phyloP scores from a whole-genome alignment of 495 filamentous ascomycete genomes.

The Talaromyces ruber region DNA sequence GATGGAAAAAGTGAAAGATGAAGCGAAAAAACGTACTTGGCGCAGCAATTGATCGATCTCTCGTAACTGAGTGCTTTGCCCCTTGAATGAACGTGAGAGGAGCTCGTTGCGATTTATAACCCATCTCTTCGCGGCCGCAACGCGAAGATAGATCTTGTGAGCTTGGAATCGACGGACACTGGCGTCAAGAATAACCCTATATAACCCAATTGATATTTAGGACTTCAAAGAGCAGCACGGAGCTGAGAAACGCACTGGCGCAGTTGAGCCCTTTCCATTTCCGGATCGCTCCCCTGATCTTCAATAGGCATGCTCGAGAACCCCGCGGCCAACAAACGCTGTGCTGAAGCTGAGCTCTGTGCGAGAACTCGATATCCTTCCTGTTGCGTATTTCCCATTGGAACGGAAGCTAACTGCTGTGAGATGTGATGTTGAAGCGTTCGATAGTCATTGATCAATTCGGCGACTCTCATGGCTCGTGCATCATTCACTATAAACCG shows the following conservation, averaged over 20 bases:
- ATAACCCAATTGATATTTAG: neutral
- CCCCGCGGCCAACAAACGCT: conserved; percentile 63
- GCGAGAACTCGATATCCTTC: conserved; percentile 70
- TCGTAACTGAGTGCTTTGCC: conserved; percentile 50
- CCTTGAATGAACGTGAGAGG: conserved; percentile 40
- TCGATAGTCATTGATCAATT: conserved; percentile 79
- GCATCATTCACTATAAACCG: conserved; percentile 65
- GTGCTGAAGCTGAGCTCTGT: conserved; percentile 66
- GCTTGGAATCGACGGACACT: conserved; percentile 73
- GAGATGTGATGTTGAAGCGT: conserved; percentile 74
- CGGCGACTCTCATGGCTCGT: conserved; percentile 70
- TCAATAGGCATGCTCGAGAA: conserved; percentile 47
- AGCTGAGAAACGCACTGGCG: conserved; percentile 23
- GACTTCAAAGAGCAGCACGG: neutral
- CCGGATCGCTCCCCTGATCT: conserved; percentile 48
- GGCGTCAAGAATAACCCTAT: conserved; percentile 69
- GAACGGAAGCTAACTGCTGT: conserved; percentile 49
- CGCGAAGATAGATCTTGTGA: conserved; percentile 76
- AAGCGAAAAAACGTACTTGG: conserved; percentile 39
- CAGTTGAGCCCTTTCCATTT: conserved; percentile 66
- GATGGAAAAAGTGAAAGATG: neutral
- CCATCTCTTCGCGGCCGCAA: conserved; percentile 73
- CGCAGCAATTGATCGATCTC: conserved; percentile 50
- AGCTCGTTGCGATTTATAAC: conserved; percentile 56
- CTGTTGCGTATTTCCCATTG: conserved; percentile 63